Percentiles rank a stretch among this genome's conserved stretches.
Conservation (phyloP, 371 early-diverging fungal species). For the Mucor saturninus region DNA sequence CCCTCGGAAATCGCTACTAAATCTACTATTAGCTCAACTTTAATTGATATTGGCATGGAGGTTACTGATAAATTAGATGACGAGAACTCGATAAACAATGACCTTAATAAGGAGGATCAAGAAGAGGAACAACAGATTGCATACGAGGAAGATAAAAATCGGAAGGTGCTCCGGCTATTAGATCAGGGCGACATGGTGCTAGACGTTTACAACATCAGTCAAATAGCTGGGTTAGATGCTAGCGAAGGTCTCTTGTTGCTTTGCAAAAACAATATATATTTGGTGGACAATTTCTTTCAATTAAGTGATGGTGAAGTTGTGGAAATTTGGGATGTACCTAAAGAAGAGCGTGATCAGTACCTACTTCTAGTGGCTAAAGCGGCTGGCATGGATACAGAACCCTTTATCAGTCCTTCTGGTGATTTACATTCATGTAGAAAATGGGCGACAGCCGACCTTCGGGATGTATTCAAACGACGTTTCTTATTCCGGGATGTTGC, state of each 20-base stretch:
- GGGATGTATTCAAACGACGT: constrained; percentile 75
- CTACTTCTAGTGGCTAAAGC: constrained; percentile 64
- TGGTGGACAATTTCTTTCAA: constrained; percentile 80
- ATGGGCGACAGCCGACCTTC: constrained; percentile 71
- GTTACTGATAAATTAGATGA: constrained; percentile 8
- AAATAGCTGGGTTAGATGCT: constrained; percentile 75
- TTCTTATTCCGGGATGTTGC: constrained; percentile 79
- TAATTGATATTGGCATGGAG: constrained; percentile 17
- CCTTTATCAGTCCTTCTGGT: constrained; percentile 48
- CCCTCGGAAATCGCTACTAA: background rate
- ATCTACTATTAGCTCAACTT: background rate
- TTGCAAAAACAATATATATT: constrained; percentile 75
- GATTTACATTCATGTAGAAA: constrained; percentile 64
- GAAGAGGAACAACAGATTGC: constrained; percentile 41
- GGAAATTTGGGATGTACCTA: constrained; percentile 75
- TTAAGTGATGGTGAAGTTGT: constrained; percentile 75
- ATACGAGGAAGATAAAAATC: constrained; percentile 75
- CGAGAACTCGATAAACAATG: background rate
- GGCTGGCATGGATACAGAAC: constrained; percentile 58
- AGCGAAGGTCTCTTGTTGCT: constrained; percentile 74
- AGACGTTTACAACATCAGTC: constrained; percentile 77
- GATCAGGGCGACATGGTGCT: constrained; percentile 75
- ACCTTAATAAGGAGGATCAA: background rate
- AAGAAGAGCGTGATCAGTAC: constrained; percentile 74
- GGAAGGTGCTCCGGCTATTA: constrained; percentile 71